A percentile compares a stretch with the other conserved stretches of the same genome.
These are phyloP conservation scores for Fusarium nematophilum DNA, from an alignment of 2,329 filamentous ascomycete species.

Conservation along the genomic window DNA sequence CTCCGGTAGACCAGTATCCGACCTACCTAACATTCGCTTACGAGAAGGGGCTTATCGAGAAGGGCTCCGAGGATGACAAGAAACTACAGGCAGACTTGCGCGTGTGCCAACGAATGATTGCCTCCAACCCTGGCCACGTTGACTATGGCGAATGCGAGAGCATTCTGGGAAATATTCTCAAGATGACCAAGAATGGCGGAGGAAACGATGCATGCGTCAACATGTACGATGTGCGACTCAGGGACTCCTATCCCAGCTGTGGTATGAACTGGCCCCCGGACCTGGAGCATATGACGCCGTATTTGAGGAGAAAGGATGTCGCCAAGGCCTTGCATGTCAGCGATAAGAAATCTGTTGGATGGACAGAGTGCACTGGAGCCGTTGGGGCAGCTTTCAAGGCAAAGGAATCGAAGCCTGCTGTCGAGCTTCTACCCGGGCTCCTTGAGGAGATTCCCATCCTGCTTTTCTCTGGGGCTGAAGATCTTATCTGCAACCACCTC, in stretches of 20 bases:
- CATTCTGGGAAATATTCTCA: slow-evolving; percentile 79
- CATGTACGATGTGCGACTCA: slow-evolving; percentile 96
- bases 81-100: slow-evolving; percentile 76
- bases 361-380: slow-evolving; percentile 87
- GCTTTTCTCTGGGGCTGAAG: slow-evolving; percentile 92
- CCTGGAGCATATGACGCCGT: slow-evolving; percentile 79
- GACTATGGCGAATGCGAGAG: slow-evolving; percentile 78
- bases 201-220: slow-evolving; percentile 78
- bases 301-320: slow-evolving; percentile 86
- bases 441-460: slow-evolving; percentile 82
- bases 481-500: slow-evolving; percentile 96
- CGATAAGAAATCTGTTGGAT: slow-evolving; percentile 83
- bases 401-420: slow-evolving; percentile 76
- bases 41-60: slow-evolving; percentile 76
- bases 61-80: slow-evolving; percentile 71
- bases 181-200: slow-evolving; percentile 67
- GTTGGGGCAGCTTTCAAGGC: slow-evolving; percentile 80
- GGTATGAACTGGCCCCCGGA: slow-evolving; percentile 99
- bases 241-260: slow-evolving; percentile 83
- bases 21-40: slow-evolving; percentile 87
- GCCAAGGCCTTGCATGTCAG: slow-evolving; percentile 84
- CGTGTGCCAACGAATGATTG: slow-evolving; percentile 73
- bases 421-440: slow-evolving; percentile 80
- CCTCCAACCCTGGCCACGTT: slow-evolving; percentile 62
- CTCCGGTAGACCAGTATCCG: slow-evolving; percentile 88